These are phyloP conservation scores for Kuraishia cidri DNA, from an alignment of 805 yeast genomes.

Conservation along the genomic window DNA sequence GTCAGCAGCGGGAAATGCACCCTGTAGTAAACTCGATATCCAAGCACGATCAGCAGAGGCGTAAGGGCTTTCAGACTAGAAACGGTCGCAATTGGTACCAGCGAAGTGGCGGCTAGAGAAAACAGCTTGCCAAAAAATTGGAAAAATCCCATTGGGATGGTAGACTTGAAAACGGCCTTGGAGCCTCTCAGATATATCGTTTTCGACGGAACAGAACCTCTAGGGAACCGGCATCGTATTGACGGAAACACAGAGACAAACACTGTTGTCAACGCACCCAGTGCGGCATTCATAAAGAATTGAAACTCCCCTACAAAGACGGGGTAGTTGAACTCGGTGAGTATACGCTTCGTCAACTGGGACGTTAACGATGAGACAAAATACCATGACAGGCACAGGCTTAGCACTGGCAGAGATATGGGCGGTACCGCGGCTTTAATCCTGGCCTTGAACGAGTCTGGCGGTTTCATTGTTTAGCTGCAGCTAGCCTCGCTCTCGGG, in stretches of 20 bases:
- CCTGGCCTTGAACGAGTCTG: no score
- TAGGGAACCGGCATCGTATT: constrained; percentile 29
- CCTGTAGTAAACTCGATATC: constrained; percentile 56
- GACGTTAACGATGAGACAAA: constrained; percentile 53
- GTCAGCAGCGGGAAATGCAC: constrained; percentile 54
- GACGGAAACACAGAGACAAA: not conserved
- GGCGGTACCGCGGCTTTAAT: no score
- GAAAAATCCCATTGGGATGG: constrained; percentile 91
- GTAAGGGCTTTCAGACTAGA: constrained; percentile 90
- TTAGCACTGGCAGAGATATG: constrained; percentile 25
- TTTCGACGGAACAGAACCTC: constrained; percentile 42
- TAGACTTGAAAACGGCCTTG: constrained; percentile 42
- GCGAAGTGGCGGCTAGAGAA: constrained; percentile 80
- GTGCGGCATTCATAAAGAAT: constrained; percentile 38
- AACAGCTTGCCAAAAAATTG: constrained; percentile 90
- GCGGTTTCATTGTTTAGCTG: no score
- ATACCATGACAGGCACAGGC: constrained; percentile 52
- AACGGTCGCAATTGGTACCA: constrained; percentile 87
- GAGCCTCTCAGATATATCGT: constrained; percentile 2
- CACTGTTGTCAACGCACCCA: constrained; percentile 8
- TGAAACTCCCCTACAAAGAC: constrained; percentile 59
- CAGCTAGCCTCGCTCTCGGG: no score
- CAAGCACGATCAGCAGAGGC: constrained; percentile 80
- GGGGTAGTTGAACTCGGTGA: constrained; percentile 50
- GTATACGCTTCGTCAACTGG: constrained; percentile 49